Evolutionary conservation across 2,329 filamentous ascomycete species (phyloP), one percentile per base, ranked within the genome.

Genomic region (Aspergillus clavatus): DNA sequence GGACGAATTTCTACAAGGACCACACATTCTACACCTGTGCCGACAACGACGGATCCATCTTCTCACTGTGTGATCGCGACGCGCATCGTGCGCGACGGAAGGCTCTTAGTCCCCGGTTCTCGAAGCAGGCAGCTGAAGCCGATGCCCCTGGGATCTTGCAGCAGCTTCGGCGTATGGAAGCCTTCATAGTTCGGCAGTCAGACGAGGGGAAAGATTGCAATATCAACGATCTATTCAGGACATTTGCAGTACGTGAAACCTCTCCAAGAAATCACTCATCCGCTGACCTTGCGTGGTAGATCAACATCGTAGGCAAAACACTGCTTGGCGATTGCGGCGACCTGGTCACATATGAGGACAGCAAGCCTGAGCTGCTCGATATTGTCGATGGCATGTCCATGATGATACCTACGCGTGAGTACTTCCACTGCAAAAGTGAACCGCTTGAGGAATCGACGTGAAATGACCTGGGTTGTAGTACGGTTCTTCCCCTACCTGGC

Each of bases 401-500:
- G 12, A 42, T 42, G 40, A 24, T 42, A 10, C 40, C 40, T 10
- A 27, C 33, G 23, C 23, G 40, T 42, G 12, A 42, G 40, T 38
- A n/a, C 11, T 7, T 42, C 26, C 28, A 31, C n/a, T 29, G 2
- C 4, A 24, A 6, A 42, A 29, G 3, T 1, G 7, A 7, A 12
- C 21, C 22, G 27, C 26, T n/a, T n/a, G n/a, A n/a, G n/a, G n/a
- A n/a, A n/a, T n/a, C n/a, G n/a, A n/a, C n/a, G n/a, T n/a, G n/a
- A n/a, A n/a, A n/a, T n/a, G n/a, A n/a, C n/a, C n/a, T n/a, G n/a
- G n/a, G n/a, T 26, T 26, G 18, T 11, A 42, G 40, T 42, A 27
- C 21, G 40, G 33, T 42, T 42, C 24, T 42, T 42, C 18, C 40
- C 40, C 16, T 42, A 42, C 26, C 28, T 31, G 40, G 40, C 21